Evolutionary conservation across 257 asterid species (phyloP).

Genomic region (Scutellaria baicalensis): DNA sequence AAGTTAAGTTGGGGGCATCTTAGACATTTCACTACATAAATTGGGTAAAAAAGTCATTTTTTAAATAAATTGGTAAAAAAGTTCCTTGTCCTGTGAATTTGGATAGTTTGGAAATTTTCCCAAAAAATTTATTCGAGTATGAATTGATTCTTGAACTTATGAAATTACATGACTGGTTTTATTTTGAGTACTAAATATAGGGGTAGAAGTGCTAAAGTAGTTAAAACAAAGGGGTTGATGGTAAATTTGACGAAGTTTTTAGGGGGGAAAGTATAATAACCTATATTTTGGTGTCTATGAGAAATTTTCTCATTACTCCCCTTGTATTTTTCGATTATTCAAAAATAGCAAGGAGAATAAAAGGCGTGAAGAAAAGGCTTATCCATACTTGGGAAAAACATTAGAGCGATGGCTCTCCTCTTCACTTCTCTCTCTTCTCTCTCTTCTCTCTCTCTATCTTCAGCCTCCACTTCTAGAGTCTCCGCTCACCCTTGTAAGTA

Average conservation of each 20-base stretch:
- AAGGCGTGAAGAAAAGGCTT: slow-evolving; percentile 19
- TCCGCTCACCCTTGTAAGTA: slow-evolving; percentile 25
- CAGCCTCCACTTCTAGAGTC: slow-evolving; percentile 15
- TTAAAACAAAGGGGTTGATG: background rate
- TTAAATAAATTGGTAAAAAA: too few relatives aligned
- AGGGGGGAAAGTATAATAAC: background rate
- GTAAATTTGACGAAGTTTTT: background rate
- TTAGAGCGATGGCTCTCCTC: slow-evolving; percentile 38
- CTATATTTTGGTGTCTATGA: background rate
- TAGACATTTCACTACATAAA: too few relatives aligned
- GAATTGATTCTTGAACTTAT: too few relatives aligned
- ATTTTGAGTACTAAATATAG: too few relatives aligned
- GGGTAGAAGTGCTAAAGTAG: background rate
- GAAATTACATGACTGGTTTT: too few relatives aligned
- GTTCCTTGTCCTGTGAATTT: too few relatives aligned
- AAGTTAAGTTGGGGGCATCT: too few relatives aligned
- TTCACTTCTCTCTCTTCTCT: slow-evolving; percentile 24
- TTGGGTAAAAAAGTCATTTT: too few relatives aligned
- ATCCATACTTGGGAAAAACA: slow-evolving; percentile 18
- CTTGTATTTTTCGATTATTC: background rate
- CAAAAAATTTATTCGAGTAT: too few relatives aligned
- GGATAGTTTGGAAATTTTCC: too few relatives aligned
- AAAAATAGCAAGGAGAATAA: background rate
- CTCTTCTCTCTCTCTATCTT: slow-evolving; percentile 14
- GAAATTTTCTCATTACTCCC: background rate